Percentiles rank a stretch among this genome's conserved stretches.
phyloP scores from a whole-genome alignment of 805 yeast genomes.

The Priceomyces haplophilus region DNA sequence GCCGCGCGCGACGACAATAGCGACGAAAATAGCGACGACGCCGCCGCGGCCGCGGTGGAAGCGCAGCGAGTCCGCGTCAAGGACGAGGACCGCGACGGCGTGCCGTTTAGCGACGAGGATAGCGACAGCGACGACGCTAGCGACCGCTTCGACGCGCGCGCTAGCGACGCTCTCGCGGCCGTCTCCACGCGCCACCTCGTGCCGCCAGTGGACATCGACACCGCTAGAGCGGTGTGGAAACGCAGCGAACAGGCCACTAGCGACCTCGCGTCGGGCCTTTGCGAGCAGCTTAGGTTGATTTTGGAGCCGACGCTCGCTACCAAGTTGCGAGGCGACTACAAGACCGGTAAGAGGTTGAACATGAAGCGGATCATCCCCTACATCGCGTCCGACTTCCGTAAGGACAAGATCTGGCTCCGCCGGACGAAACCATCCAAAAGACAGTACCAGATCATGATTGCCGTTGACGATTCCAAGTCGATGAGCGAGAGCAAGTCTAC shows the following conservation, averaged over 20 bases:
- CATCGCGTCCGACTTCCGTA: constrained; percentile 95
- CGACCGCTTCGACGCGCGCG: too few relatives aligned
- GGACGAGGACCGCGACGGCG: constrained; percentile 25
- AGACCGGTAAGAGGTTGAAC: constrained; percentile 93
- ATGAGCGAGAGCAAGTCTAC: constrained; percentile 93
- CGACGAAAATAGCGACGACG: constrained; percentile 23
- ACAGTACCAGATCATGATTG: constrained; percentile 95
- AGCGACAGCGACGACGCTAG: constrained; percentile 19
- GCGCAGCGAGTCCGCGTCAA: constrained; percentile 43
- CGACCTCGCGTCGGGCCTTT: constrained; percentile 79
- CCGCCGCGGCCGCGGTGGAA: constrained; percentile 46
- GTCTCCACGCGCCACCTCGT: background rate
- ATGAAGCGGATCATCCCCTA: constrained; percentile 97
- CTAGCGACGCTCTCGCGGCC: too few relatives aligned
- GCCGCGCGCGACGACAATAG: constrained; percentile 26
- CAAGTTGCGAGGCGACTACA: constrained; percentile 90
- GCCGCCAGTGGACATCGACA: constrained; percentile 55
- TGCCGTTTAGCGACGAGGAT: constrained; percentile 19
- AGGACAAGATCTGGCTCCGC: constrained; percentile 97
- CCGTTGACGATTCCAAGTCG: constrained; percentile 95
- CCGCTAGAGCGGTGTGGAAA: constrained; percentile 78
- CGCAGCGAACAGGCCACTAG: constrained; percentile 79
- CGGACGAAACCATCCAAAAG: constrained; percentile 97
- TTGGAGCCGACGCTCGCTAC: constrained; percentile 97
- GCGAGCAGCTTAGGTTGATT: constrained; percentile 90